Base-by-base conservation (phyloP, 2,329 filamentous ascomycete genomes). In the Trichophyton simii region DNA sequence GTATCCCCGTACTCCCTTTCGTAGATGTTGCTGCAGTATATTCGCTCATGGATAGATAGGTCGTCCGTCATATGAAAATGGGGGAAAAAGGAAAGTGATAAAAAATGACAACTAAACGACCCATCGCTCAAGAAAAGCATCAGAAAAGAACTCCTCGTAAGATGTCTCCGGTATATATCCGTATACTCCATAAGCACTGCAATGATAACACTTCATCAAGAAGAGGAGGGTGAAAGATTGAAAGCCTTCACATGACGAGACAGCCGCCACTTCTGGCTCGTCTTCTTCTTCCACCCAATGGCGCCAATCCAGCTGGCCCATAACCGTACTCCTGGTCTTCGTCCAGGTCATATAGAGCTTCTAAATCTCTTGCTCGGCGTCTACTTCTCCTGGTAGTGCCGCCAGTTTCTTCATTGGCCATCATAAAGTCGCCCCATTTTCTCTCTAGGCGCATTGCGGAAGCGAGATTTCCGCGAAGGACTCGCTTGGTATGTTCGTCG, bases 341-440 rank as follows among this genome's bases (percentile, higher is more conserved):
- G 71, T 96, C 91, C 67, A 89, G 84, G 55, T 87, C 85, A 73
- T 94, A 89, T 66, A 89, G 79, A 70, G 87, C 80, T 70, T 90
- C 87, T 3, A 91, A 90, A 71, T 95, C 89, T 55, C 91, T 82
- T 1, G 89, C 89, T 58, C 91, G 81, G 65, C 91, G 80, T 62
- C 91, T 79, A 60, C 91, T 79, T 60, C 91, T 80, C 1, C 82
- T 78, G 4, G 87, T 89, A 1, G 77, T 79, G 42, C 74, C 75
- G 9, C 70, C 68, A 2, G 82, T 82, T 2, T 87, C 88, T 72
- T 96, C 90, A 58, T 83, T 88, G 15, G 89, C 86, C 76, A 95
- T 89, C 91, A 96, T 96, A 72, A 90, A 95, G 60, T 95, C 88
- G 0, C 87, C 87, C 92, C 92, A 97, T 72, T 92, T 95, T 65